phyloP scores from a whole-genome alignment of 106 monocot species.

The Acorus calamus region DNA sequence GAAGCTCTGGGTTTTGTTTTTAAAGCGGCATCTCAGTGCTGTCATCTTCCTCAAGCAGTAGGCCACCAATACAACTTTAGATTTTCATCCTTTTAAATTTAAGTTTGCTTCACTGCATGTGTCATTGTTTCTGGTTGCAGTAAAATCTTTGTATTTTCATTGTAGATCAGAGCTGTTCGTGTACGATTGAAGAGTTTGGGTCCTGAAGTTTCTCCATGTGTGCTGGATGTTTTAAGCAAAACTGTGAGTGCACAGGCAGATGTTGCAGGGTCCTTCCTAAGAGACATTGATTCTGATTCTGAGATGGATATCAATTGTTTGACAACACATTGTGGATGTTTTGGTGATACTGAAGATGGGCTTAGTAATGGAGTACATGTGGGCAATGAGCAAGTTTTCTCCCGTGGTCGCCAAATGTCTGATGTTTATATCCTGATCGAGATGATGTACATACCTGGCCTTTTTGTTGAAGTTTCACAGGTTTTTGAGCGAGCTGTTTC shows the following conservation, averaged over 20 bases:
- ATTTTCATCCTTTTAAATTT: not conserved
- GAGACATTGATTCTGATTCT: conserved; percentile 73
- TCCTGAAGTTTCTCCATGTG: conserved; percentile 52
- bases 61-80: conserved; percentile 3
- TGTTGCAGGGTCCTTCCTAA: conserved; percentile 60
- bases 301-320: conserved; percentile 45
- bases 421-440: conserved; percentile 79
- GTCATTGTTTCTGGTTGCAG: not conserved
- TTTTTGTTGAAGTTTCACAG: conserved; percentile 77
- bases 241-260: conserved; percentile 44
- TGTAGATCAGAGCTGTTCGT: conserved; percentile 75
- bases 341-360: conserved; percentile 29
- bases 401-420: conserved; percentile 40
- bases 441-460: conserved; percentile 53
- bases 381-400: conserved; percentile 34
- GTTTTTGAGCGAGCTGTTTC: conserved; percentile 62
- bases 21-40: conserved; percentile 74
- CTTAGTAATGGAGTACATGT: conserved; percentile 33
- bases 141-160: not conserved
- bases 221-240: conserved; percentile 66
- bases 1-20: conserved; percentile 58
- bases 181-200: conserved; percentile 68
- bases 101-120: too few species aligned
- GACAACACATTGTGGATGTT: conserved; percentile 23
- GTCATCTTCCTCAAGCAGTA: conserved; percentile 78